phyloP scores from a whole-genome alignment of 2,329 filamentous ascomycete species.

The Thermomyces lanuginosus region DNA sequence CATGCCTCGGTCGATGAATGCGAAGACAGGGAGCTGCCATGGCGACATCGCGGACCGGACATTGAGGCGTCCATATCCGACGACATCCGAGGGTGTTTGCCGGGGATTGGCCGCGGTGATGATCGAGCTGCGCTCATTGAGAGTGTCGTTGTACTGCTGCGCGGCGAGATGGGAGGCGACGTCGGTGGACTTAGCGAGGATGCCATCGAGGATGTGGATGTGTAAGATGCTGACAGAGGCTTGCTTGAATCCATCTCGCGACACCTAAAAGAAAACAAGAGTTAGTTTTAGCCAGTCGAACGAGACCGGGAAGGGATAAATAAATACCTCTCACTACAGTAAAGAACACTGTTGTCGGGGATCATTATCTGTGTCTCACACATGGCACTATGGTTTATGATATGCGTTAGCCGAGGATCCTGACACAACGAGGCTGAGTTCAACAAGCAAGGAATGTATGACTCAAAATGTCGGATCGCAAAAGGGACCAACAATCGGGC shows the following conservation, averaged over 20 bases:
- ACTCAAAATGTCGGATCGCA: not conserved
- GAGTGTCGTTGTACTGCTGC: slow-evolving; percentile 20
- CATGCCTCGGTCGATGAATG: slow-evolving; percentile 24
- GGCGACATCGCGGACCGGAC: slow-evolving; percentile 20
- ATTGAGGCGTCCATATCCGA: slow-evolving; percentile 20
- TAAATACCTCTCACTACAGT: slow-evolving; percentile 48
- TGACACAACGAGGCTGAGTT: slow-evolving; percentile 9
- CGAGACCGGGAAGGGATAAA: slow-evolving; percentile 5
- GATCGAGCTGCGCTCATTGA: slow-evolving; percentile 5
- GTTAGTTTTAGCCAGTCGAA: not conserved
- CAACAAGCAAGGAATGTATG: slow-evolving; percentile 4
- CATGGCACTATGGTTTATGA: slow-evolving; percentile 36
- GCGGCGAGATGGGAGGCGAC: slow-evolving; percentile 21
- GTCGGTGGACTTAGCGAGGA: slow-evolving; percentile 14
- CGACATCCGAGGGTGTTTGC: slow-evolving; percentile 23
- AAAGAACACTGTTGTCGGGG: slow-evolving; percentile 43
- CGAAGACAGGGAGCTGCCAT: slow-evolving; percentile 8
- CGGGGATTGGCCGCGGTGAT: slow-evolving; percentile 10
- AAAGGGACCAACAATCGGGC: not conserved
- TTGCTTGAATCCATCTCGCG: slow-evolving; percentile 32
- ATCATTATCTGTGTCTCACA: slow-evolving; percentile 50
- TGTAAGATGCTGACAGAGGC: slow-evolving; percentile 25
- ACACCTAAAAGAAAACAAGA: slow-evolving; percentile 18
- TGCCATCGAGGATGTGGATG: slow-evolving; percentile 16
- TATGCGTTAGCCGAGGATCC: slow-evolving; percentile 13